Percentiles rank a stretch among this genome's conserved stretches.
Evolutionary conservation across 2,329 filamentous ascomycete genomes (phyloP).

Genomic region (Xylariales sp.): DNA sequence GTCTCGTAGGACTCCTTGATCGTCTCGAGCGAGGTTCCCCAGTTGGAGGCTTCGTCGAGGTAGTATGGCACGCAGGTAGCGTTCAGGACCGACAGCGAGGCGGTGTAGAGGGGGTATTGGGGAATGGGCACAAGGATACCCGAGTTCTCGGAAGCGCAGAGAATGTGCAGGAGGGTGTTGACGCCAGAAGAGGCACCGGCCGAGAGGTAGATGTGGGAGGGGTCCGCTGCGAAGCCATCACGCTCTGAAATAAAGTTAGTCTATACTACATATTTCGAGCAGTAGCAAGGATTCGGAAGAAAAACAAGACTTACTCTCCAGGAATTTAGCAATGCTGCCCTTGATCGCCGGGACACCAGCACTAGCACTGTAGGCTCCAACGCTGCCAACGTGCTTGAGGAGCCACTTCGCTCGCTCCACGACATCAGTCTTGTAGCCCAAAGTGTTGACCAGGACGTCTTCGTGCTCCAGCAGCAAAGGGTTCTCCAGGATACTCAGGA

Average conservation of each 20-base stretch:
- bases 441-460: slow-evolving; percentile 66
- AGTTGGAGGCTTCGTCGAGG: slow-evolving; percentile 79
- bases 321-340: slow-evolving; percentile 86
- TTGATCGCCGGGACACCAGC: slow-evolving; percentile 83
- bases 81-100: slow-evolving; percentile 80
- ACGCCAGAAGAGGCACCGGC: slow-evolving; percentile 91
- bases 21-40: slow-evolving; percentile 81
- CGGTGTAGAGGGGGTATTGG: slow-evolving; percentile 97
- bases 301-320: slow-evolving; percentile 70
- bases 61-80: slow-evolving; percentile 89
- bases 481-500: slow-evolving; percentile 89
- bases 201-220: slow-evolving; percentile 82
- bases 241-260: too few species aligned
- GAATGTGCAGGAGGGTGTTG: slow-evolving; percentile 85
- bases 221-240: slow-evolving; percentile 82
- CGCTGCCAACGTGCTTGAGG: slow-evolving; percentile 78
- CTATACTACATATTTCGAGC: too few species aligned
- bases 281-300: too few species aligned
- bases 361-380: slow-evolving; percentile 95
- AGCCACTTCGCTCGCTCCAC: slow-evolving; percentile 78
- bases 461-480: slow-evolving; percentile 78
- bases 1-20: slow-evolving; percentile 71
- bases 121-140: slow-evolving; percentile 93
- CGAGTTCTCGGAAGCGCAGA: slow-evolving; percentile 71
- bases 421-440: slow-evolving; percentile 89